These are phyloP conservation scores for Suaeda aralocaspica DNA, from an alignment of 148 eudicot genomes.

Conservation along the genomic window DNA sequence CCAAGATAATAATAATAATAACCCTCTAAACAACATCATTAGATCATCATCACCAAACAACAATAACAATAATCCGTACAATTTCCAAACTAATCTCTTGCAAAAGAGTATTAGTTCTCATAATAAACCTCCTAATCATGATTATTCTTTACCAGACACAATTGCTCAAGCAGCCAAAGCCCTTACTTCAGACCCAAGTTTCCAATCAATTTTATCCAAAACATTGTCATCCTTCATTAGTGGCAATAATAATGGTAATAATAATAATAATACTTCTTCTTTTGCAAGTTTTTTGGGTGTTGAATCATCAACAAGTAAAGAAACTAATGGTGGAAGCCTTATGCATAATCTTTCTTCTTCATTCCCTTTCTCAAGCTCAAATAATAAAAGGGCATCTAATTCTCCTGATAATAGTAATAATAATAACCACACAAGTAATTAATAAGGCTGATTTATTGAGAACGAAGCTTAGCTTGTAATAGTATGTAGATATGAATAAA, in stretches of 20 bases:
- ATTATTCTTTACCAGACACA: constrained; percentile 35
- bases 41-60: constrained; percentile 22
- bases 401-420: constrained; percentile 21
- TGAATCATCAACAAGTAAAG: no score
- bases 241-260: constrained; percentile 19
- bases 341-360: no score
- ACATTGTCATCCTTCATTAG: constrained; percentile 66
- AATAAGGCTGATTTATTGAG: neutral
- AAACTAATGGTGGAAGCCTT: no score
- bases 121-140: constrained; percentile 22
- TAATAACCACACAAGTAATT: neutral
- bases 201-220: constrained; percentile 63
- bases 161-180: constrained; percentile 81
- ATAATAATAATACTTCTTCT: constrained; percentile 3
- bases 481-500: neutral
- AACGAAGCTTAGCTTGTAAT: neutral
- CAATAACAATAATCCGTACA: constrained; percentile 8
- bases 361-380: constrained; percentile 25
- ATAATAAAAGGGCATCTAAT: no score
- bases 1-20: constrained; percentile 20
- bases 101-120: constrained; percentile 28
- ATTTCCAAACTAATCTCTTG: constrained; percentile 37
- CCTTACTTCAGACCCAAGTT: constrained; percentile 76
- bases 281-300: no score
- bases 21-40: constrained; percentile 32